Evolutionary conservation across 2,329 filamentous ascomycete species (phyloP), one percentile per base, ranked within the genome.

Genomic region (Trichoderma endophyticum): DNA sequence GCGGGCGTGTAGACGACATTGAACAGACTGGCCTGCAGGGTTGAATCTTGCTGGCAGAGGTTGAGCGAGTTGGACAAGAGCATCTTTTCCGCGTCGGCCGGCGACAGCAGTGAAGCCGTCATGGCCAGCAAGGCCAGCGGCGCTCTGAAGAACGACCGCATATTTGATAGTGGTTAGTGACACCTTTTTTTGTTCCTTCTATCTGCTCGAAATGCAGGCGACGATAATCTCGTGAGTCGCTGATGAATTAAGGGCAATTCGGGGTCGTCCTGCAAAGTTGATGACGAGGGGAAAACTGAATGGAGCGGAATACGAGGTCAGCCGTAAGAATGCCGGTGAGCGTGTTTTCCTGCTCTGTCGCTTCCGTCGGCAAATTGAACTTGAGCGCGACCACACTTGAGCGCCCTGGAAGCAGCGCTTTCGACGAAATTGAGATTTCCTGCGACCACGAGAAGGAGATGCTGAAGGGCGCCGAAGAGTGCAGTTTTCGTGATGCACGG

Each of bases 11-110:
- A 93, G 75, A 89, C 84, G 81, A 97, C 92, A 77, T 97, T 92
- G 88, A 98, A 97, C 72, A 96, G 87, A 77, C 92, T 94, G 77
- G 95, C 94, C 5, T 93, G 92, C 82, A 98, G 97, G 78, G 90
- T 91, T 32, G 93, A 95, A 82, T 95, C 91, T 72, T 90, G 85
- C 86, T 95, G 92, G 83, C 95, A 98, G 61, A 92, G 88, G 81
- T 93, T 94, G 76, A 98, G 88, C 30, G 95, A 97, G 79, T 88
- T 93, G 71, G 95, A 96, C 77, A 91, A 86, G 78, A 98, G 92
- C 78, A 93, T 85, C 75, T 86, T 87, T 79, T 73, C 72, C 9
- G 89, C 92, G 72, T 88, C 78, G 21, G 84, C 86, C 73, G 88
- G 82, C 66, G 88, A 79, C 48, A 81, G 75, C 70, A 85, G 72